Conservation (phyloP, 257 asterid species). For the Thymus quinquecostatus region DNA sequence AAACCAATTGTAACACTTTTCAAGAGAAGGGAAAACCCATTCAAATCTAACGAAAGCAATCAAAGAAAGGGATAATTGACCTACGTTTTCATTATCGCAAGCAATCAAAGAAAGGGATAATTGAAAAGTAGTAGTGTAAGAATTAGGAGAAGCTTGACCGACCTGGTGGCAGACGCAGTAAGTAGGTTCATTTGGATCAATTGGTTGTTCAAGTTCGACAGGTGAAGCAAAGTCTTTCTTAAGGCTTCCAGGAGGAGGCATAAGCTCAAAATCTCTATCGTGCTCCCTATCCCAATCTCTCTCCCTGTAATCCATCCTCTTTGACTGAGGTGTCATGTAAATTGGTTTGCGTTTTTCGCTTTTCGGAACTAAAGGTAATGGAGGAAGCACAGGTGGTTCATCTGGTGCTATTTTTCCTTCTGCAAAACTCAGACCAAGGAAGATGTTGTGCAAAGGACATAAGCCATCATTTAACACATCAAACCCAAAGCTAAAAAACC, state of each 20-base stretch:
- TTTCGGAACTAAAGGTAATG: constrained; percentile 79
- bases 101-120: constrained; percentile 78
- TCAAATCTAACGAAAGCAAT: background rate
- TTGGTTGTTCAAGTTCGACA: constrained; percentile 78
- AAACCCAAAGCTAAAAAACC: constrained; percentile 2
- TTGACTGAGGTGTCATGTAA: constrained; percentile 70
- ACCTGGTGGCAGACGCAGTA: constrained; percentile 99
- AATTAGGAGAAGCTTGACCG: constrained; percentile 30
- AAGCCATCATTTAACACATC: constrained; percentile 11
- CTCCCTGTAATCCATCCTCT: constrained; percentile 73
- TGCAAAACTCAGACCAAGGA: constrained; percentile 38
- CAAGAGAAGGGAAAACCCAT: too few relatives aligned
- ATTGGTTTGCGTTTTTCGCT: constrained; percentile 65
- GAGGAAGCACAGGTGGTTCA: constrained; percentile 90
- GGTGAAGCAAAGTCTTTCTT: constrained; percentile 78
- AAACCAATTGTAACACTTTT: too few relatives aligned
- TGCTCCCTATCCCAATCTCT: constrained; percentile 95
- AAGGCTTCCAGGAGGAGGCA: constrained; percentile 98
- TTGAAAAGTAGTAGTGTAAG: constrained; percentile 2
- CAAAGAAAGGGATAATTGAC: constrained; percentile 24
- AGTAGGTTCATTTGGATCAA: constrained; percentile 95
- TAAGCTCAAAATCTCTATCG: constrained; percentile 89
- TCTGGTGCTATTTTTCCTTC: constrained; percentile 91
- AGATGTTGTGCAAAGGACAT: constrained; percentile 11
- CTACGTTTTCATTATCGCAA: constrained; percentile 94